These are phyloP conservation scores for Salvia rosmarinus DNA, from an alignment of 257 asterid genomes.

Conservation along the genomic window DNA sequence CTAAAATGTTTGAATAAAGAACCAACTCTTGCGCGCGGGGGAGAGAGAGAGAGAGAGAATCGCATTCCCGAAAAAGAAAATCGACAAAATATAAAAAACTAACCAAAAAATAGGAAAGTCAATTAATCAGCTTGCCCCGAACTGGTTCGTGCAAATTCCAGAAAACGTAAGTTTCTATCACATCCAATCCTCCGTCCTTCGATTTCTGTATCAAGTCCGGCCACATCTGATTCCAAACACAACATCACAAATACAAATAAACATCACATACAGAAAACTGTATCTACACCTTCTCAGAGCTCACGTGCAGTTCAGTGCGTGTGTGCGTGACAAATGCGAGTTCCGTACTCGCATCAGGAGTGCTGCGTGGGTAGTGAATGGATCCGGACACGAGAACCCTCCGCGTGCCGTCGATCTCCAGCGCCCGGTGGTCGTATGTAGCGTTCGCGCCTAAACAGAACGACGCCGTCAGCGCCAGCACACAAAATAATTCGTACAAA, in stretches of 20 bases:
- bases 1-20: neutral
- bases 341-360: slow-evolving; percentile 58
- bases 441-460: slow-evolving; percentile 55
- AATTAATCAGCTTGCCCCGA: slow-evolving; percentile 63
- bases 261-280: slow-evolving; percentile 23
- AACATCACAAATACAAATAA: neutral
- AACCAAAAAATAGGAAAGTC: neutral
- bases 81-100: no score
- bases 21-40: neutral
- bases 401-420: slow-evolving; percentile 65
- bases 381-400: slow-evolving; percentile 69
- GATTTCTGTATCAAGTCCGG: slow-evolving; percentile 81
- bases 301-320: neutral
- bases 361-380: slow-evolving; percentile 81
- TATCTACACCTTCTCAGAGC: neutral
- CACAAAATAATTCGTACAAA: slow-evolving; percentile 28
- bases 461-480: slow-evolving; percentile 46
- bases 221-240: slow-evolving; percentile 69
- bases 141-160: slow-evolving; percentile 88
- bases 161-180: slow-evolving; percentile 77
- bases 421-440: slow-evolving; percentile 78
- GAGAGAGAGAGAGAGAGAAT: neutral
- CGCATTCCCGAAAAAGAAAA: neutral
- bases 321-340: slow-evolving; percentile 24
- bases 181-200: slow-evolving; percentile 86